These are phyloP conservation scores for Monosporozyma solicola DNA, from an alignment of 805 yeast genomes.

Conservation along the genomic window DNA sequence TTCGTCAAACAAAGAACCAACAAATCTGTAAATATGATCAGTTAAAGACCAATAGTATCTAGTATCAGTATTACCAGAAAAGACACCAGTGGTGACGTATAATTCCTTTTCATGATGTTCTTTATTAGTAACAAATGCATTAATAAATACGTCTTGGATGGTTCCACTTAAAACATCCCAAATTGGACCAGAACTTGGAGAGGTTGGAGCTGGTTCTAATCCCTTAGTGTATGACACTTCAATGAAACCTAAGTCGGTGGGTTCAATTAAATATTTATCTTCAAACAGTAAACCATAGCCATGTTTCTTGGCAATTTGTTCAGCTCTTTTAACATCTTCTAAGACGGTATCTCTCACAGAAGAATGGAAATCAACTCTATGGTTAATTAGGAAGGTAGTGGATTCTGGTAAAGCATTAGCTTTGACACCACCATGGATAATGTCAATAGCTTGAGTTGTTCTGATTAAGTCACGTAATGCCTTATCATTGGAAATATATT, in stretches of 20 bases:
- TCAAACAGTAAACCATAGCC: slow-evolving; percentile 36
- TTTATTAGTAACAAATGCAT: slow-evolving; percentile 25
- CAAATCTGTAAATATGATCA: slow-evolving; percentile 44
- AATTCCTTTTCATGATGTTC: slow-evolving; percentile 16
- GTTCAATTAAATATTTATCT: slow-evolving; percentile 17
- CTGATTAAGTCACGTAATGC: slow-evolving; percentile 35
- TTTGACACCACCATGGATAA: slow-evolving; percentile 64
- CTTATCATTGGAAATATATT: slow-evolving; percentile 11
- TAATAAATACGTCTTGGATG: slow-evolving; percentile 46
- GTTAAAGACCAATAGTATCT: slow-evolving; percentile 50
- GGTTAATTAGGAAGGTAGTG: slow-evolving; percentile 46
- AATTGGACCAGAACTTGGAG: slow-evolving; percentile 30
- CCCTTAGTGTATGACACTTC: slow-evolving; percentile 13
- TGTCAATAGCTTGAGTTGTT: slow-evolving; percentile 63
- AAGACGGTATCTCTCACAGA: slow-evolving; percentile 36
- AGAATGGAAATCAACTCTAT: slow-evolving; percentile 54
- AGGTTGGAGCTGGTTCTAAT: slow-evolving; percentile 35
- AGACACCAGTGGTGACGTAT: slow-evolving; percentile 39
- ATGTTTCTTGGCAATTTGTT: slow-evolving; percentile 38
- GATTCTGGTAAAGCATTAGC: slow-evolving; percentile 70
- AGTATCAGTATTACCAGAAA: slow-evolving; percentile 58
- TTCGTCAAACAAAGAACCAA: slow-evolving; percentile 16
- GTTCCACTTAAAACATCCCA: slow-evolving; percentile 43
- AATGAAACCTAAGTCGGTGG: slow-evolving; percentile 26
- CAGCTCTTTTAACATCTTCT: slow-evolving; percentile 31